phyloP scores from a whole-genome alignment of 2,329 filamentous ascomycete genomes.

The Phialemoniopsis sp. region DNA sequence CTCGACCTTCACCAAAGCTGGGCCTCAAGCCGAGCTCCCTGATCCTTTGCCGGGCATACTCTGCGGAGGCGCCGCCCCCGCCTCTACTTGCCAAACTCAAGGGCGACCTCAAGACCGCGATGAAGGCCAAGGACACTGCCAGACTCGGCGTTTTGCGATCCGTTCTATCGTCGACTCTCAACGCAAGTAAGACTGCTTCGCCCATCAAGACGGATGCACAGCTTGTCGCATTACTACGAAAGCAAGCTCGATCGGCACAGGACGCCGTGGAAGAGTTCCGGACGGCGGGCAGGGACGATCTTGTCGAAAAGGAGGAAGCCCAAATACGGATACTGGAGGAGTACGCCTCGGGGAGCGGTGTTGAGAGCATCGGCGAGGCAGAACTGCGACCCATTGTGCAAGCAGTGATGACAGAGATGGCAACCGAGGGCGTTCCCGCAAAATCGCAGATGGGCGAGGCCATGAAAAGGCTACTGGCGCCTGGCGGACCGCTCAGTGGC shows the following conservation, averaged over 20 bases:
- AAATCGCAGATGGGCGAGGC: constrained; percentile 54
- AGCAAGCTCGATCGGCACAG: constrained; percentile 52
- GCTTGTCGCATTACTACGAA: constrained; percentile 63
- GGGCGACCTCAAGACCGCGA: constrained; percentile 60
- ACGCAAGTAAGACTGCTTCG: constrained; percentile 67
- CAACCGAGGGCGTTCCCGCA: constrained; percentile 33
- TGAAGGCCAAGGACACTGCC: constrained; percentile 60
- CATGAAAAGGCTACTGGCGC: constrained; percentile 55
- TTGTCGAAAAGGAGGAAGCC: constrained; percentile 65
- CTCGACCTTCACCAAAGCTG: not conserved
- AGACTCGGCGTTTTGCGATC: constrained; percentile 66
- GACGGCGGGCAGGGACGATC: constrained; percentile 59
- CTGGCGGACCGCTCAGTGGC: constrained; percentile 51
- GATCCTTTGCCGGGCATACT: constrained; percentile 16
- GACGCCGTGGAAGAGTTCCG: constrained; percentile 62
- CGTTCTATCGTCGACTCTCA: constrained; percentile 66
- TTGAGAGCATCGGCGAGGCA: constrained; percentile 53
- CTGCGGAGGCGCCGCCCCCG: constrained; percentile 26
- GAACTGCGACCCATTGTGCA: constrained; percentile 53
- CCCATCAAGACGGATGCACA: constrained; percentile 70
- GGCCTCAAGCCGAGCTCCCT: constrained; percentile 6
- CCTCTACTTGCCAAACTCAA: constrained; percentile 51
- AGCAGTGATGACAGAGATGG: constrained; percentile 45
- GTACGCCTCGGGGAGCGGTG: constrained; percentile 56
- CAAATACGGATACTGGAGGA: constrained; percentile 63